phyloP scores from a whole-genome alignment of 2,329 filamentous ascomycete species.

The Capronia coronata region DNA sequence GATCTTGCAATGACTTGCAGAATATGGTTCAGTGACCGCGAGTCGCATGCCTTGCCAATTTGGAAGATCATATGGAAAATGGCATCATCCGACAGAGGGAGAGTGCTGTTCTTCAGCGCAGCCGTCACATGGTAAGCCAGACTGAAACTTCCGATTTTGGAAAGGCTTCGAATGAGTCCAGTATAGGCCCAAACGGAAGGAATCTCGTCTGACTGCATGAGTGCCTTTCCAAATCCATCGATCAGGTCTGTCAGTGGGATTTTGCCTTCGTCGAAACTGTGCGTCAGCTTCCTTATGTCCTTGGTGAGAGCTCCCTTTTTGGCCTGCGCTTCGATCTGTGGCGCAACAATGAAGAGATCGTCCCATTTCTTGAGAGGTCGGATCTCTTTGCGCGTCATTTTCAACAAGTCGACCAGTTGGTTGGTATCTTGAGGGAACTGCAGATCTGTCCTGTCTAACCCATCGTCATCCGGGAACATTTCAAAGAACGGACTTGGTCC shows the following conservation, averaged over 20 bases:
- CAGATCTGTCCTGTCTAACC: conserved; percentile 2
- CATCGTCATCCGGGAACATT: conserved; percentile 8
- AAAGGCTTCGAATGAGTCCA: conserved; percentile 17
- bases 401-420: conserved; percentile 14
- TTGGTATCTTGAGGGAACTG: conserved; percentile 12
- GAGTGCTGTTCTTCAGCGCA: conserved; percentile 19
- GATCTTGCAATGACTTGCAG: conserved; percentile 14
- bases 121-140: conserved; percentile 18
- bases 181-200: conserved; percentile 17
- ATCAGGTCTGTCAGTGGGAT: conserved; percentile 16
- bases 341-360: conserved; percentile 10
- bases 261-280: conserved; percentile 10
- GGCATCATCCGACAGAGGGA: conserved; percentile 18
- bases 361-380: conserved; percentile 6
- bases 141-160: conserved; percentile 11
- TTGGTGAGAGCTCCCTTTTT: conserved; percentile 7
- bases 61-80: conserved; percentile 18
- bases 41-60: conserved; percentile 17
- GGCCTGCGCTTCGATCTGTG: conserved; percentile 13
- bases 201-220: conserved; percentile 15
- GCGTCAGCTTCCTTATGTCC: conserved; percentile 14
- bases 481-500: conserved; percentile 17
- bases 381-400: conserved; percentile 15
- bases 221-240: conserved; percentile 18
- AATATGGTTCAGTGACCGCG: conserved; percentile 15